Evolutionary conservation across 306 rosid species (phyloP).

Genomic region (Begonia loranthoides): DNA sequence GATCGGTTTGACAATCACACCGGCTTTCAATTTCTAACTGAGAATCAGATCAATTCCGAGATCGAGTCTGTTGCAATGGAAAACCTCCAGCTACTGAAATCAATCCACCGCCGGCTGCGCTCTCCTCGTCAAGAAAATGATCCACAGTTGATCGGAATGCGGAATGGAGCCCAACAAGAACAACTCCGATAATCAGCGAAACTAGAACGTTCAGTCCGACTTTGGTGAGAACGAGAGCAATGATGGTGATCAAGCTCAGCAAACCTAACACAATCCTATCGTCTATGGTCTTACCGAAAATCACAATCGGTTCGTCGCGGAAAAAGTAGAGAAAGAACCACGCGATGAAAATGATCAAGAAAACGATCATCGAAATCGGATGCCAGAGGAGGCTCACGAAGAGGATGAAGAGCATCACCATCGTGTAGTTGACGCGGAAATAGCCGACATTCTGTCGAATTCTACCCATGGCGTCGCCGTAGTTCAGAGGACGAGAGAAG

Average conservation of each 20-base stretch:
- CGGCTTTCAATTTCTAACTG: too few relatives aligned
- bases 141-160: slow-evolving; percentile 37
- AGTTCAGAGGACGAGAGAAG: slow-evolving; percentile 18
- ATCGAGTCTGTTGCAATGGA: slow-evolving; percentile 2
- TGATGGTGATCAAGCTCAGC: slow-evolving; percentile 23
- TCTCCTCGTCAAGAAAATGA: slow-evolving; percentile 31
- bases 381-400: slow-evolving; percentile 46
- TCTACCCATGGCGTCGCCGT: slow-evolving; percentile 26
- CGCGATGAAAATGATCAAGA: slow-evolving; percentile 18
- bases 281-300: slow-evolving; percentile 14
- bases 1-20: too few relatives aligned
- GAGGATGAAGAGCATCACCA: slow-evolving; percentile 27
- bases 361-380: slow-evolving; percentile 37
- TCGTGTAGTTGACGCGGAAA: slow-evolving; percentile 33
- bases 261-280: slow-evolving; percentile 19
- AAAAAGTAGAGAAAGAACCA: slow-evolving; percentile 39
- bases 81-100: slow-evolving; percentile 26
- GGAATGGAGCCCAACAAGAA: slow-evolving; percentile 30
- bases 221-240: slow-evolving; percentile 29
- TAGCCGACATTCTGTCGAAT: slow-evolving; percentile 24
- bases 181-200: slow-evolving; percentile 22
- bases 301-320: slow-evolving; percentile 19
- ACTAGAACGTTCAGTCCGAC: slow-evolving; percentile 36
- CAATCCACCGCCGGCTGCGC: slow-evolving; percentile 27
- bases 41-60: neutral